Base-by-base conservation (phyloP, 768 basidiomycete species). In the Trichaptum fuscoviolaceum region DNA sequence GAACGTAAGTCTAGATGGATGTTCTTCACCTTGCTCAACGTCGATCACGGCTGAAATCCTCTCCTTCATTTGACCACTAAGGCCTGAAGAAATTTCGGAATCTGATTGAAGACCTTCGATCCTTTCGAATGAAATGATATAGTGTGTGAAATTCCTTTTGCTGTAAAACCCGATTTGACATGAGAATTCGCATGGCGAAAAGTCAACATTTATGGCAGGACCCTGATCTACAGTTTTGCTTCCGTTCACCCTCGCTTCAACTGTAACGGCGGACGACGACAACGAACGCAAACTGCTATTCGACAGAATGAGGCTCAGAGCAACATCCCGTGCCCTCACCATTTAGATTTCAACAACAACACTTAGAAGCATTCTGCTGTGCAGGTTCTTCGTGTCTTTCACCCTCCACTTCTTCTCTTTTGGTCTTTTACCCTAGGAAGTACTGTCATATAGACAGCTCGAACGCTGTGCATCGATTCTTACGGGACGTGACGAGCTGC, bases 151-250 rank as follows among this genome's bases (percentile, higher is more conserved):
- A 30, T 30, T 30, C 8, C 30, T 30, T 30, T 30, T 8, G 8
- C 30, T n/a, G n/a, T n/a, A n/a, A n/a, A 30, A 8, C 30, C 30
- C 30, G 42, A 52, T 15, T 20, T 12, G 42, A 52, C 12, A 20
- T 20, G 20, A 12, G 20, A 5, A 52, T 5, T 52, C 10, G 42
- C 3, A 52, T 4, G 35, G 35, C 35, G 42, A 52, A 12, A 4
- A 20, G 42, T 30, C 8, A 3, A 12, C 20, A 20, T 20, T 52
- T 52, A 15, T 12, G 42, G 42, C 5, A 52, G 42, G 42, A 52
- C 42, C 42, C 42, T 52, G 42, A 52, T 52, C 42, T 52, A 52
- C 42, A 52, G 42, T 52, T 52, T 52, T 52, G 42, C 42, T 52
- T 52, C 42, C 30, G 30, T n/a, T n/a, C 17, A 36, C 35, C 35